Conservation (phyloP, 257 asterid genomes). For the Solanum microdontum region DNA sequence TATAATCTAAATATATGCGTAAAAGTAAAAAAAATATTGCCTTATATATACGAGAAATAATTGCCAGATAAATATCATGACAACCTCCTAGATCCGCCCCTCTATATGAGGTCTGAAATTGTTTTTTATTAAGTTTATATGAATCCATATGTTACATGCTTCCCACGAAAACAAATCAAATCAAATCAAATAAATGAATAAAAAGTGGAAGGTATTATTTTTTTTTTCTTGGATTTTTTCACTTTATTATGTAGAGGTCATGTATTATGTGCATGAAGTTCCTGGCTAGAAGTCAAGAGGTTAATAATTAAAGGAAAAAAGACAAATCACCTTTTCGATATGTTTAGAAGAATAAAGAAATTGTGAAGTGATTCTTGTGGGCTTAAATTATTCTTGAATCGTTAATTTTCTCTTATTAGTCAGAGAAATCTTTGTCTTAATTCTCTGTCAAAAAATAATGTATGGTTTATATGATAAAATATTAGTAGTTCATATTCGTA, state of each 20-base stretch:
- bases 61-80: background rate
- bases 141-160: background rate
- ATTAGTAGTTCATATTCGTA: too few relatives aligned
- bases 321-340: background rate
- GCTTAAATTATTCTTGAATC: too few relatives aligned
- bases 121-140: background rate
- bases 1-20: too few relatives aligned
- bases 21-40: too few relatives aligned
- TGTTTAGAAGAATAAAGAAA: background rate
- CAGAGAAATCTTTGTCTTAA: background rate
- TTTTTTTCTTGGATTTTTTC: background rate
- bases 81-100: background rate
- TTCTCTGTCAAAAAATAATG: background rate
- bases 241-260: background rate
- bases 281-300: background rate
- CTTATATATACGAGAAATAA: too few relatives aligned
- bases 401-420: background rate
- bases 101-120: background rate
- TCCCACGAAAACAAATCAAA: background rate
- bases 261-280: background rate
- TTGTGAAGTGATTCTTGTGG: background rate
- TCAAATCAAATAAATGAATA: background rate
- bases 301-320: too few relatives aligned
- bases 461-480: too few relatives aligned
- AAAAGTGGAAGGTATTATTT: background rate